Evolutionary conservation across 176 grass and related monocot species (phyloP), one percentile per base, ranked within the genome.

Genomic region (Triticum turgidum): DNA sequence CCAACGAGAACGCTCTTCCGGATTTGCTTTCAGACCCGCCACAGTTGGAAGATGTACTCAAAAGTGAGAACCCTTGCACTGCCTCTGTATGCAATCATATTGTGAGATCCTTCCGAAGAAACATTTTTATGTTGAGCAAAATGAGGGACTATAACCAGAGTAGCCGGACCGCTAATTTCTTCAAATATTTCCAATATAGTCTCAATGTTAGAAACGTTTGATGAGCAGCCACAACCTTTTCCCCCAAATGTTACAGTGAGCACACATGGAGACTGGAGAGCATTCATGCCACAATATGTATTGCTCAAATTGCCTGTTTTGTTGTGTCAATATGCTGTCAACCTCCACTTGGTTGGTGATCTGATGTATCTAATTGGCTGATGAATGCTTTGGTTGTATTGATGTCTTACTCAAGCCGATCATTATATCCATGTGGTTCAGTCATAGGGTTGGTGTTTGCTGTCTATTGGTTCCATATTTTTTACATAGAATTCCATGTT

Each of bases 21-120:
- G 84, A 99, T 87, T 90, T 99, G 89, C 87, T 87, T 81, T 89
- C 97, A 78, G 90, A 99, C 22, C 94, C 92, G 3, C 94, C 90
- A 21, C 85, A 94, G 77, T 80, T 96, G 88, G 89, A 93, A 90
- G 90, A 89, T 90, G 83, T 95, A 76, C 90, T 99, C 73, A 89
- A 64, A 58, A 92, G 97, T 99, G 76, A 88, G 90, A 89, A 81
- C 42, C 45, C 45, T 80, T 67, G 76, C 70, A 58, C 59, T 89
- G 38, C 49, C 79, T 66, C 35, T 86, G 44, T 77, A n/a, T 78
- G 83, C 34, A 76, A 64, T 49, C 59, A 56, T 17, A 62, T 66
- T 51, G 79, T 67, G 78, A 27, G 44, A 1, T 76, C 25, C 29
- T 75, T 21, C 34, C 0, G 27, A 73, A 87, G 78, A 25, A 68